Conservation (phyloP, 2,329 filamentous ascomycete genomes). For the Cercospora sesami region DNA sequence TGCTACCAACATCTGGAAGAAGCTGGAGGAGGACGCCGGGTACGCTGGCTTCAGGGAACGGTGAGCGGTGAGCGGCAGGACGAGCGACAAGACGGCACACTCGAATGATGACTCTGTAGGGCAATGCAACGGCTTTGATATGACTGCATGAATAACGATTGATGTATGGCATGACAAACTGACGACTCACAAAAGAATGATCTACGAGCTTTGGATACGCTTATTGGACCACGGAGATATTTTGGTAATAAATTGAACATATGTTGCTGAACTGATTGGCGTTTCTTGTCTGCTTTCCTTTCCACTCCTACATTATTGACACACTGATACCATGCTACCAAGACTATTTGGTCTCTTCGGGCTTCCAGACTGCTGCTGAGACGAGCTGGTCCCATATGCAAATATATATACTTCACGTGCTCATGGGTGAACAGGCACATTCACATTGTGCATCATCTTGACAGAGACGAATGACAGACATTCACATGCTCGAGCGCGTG, state of each 20-base stretch:
- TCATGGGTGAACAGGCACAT: background rate
- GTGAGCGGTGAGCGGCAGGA: background rate
- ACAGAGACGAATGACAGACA: background rate
- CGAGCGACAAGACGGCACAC: too few species aligned
- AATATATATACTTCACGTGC: background rate
- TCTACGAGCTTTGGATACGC: too few species aligned
- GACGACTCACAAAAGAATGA: too few species aligned
- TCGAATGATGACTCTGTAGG: too few species aligned
- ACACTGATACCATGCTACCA: background rate
- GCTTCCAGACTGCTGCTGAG: background rate
- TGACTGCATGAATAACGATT: too few species aligned
- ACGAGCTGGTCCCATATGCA: background rate
- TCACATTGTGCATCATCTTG: background rate
- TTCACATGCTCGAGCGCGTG: background rate
- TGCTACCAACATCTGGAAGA: background rate
- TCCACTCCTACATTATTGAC: too few species aligned
- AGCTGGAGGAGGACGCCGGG: background rate
- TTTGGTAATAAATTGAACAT: too few species aligned
- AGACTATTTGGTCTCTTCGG: background rate
- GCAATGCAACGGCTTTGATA: too few species aligned
- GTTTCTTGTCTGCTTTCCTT: too few species aligned
- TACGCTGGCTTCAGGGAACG: background rate
- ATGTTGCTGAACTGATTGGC: too few species aligned
- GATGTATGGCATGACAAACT: too few species aligned
- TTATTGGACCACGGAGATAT: too few species aligned